Base-by-base conservation (phyloP, 352 stramenopile species). In the Peronosclerospora sorghi region DNA sequence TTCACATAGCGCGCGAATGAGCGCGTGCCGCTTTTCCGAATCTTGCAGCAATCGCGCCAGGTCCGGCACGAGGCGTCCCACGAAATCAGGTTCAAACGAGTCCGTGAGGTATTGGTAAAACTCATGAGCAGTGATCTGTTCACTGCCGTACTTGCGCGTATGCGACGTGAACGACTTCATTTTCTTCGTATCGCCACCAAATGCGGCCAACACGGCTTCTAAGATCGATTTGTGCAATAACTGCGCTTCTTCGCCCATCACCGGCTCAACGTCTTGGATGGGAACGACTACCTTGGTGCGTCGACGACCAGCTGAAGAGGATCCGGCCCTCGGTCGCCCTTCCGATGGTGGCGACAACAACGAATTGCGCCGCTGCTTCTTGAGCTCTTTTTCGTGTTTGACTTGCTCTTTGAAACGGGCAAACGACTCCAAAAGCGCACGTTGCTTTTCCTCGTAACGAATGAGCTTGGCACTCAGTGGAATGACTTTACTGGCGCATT, bases 51-150 rank as follows among this genome's bases (percentile, higher is more conserved):
- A 52, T n/a, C 80, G 77, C 8, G 80, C 80, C 17, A 92, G 68
- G 40, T 92, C 80, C 0, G 80, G 80, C 10, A 92, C 80, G 23
- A 92, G 54, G n/a, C 80, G 66, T 1, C 73, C 80, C 26, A 92
- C 80, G 48, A 92, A 90, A 49, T 92, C 80, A 1, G 70, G 74
- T n/a, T 92, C 80, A 48, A 92, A 92, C 14, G 80, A 87, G 20
- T 71, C 68, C 34, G 75, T 90, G 73, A 92, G 79, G 79, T 92
- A 92, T 51, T 86, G 73, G 61, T 92, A 92, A 56, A 89, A 92
- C 41, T 92, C 77, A 21, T 80, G 69, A 6, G 80, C 80, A n/a
- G 74, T 80, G 55, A 92, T 82, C 54, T 89, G 73, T 45, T 92
- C 76, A 37, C 67, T 78, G 44, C 80, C 80, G 43, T 86, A 92